Conservation (phyloP, 495 filamentous ascomycete genomes). For the Podospora bellae-mahoneyi region DNA sequence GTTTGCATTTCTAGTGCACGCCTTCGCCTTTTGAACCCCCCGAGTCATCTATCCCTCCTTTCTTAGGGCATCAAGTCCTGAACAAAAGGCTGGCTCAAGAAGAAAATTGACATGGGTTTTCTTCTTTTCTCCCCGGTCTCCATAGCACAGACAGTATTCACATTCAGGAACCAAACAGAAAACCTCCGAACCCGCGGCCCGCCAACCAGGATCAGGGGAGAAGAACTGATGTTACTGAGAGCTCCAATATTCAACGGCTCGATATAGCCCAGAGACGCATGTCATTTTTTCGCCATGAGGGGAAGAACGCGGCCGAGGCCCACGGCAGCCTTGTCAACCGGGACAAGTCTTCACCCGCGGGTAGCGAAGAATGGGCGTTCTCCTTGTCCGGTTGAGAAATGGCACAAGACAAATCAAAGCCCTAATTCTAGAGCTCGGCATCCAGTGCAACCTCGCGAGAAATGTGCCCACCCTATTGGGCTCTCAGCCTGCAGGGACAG, state of each 20-base stretch:
- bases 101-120: not conserved
- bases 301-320: not conserved
- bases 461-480: not conserved
- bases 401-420: not conserved
- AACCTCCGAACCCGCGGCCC: conserved; percentile 4
- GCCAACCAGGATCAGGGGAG: conserved; percentile 1
- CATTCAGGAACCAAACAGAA: not conserved
- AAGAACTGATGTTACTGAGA: not conserved
- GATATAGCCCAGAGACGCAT: conserved; percentile 1
- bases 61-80: no score
- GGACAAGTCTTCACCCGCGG: not conserved
- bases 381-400: not conserved
- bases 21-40: no score
- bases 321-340: not conserved
- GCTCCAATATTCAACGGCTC: not conserved
- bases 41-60: no score
- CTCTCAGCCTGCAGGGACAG: conserved; percentile 7
- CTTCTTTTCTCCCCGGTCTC: not conserved
- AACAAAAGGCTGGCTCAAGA: not conserved
- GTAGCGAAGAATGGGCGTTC: not conserved
- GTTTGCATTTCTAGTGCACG: no score
- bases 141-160: not conserved
- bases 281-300: conserved; percentile 1
- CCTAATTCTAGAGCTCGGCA: not conserved
- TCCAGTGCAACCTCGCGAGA: conserved; percentile 1